Evolutionary conservation across 2,329 filamentous ascomycete species (phyloP), one percentile per base, ranked within the genome.

Genomic region (Neofusicoccum sp.): DNA sequence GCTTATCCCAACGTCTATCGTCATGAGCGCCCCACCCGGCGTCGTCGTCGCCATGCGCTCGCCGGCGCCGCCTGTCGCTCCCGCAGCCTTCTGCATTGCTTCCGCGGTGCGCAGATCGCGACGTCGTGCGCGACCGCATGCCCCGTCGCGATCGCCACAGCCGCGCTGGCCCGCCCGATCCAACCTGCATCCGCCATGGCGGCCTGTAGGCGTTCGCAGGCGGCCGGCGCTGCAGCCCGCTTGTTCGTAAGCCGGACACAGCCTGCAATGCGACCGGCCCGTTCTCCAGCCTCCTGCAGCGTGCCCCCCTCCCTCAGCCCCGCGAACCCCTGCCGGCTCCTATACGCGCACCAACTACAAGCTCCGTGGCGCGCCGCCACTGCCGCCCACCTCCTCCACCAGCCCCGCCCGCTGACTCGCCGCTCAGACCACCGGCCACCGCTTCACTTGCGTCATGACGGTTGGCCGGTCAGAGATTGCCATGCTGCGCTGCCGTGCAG

Each of bases 301-400:
- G 50, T 36, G 50, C 36, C 50, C 28, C 36, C 36, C 50, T 28
- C 31, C 54, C 11, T 28, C 41, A 41, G 7, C 22, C 36, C 41
- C 41, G 45, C 11, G 14, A 29, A 58, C 36, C 41, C 54, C 54
- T 58, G 54, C 54, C 28, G 54, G 31, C 37, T 7, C 37, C 37
- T 16, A 43, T 43, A 44, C n/a, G n/a, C 22, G 31, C 28, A 29
- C 54, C 54, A 58, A 58, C 54, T 44, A 58, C 54, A 58, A 58
- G 54, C 54, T 58, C 54, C 54, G 41, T 58, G 54, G 54, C 54
- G 54, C 52, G 34, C 54, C 54, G 54, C 54, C 54, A 58, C 54
- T 58, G 41, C 54, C 54, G 54, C 31, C 31, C 54, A 16, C n/a
- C 54, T 12, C 11, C 45, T 45, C 54, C 54, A 58, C 54, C 54